Base-by-base conservation (phyloP, 208 protist species). In the Leishmania aethiopica region DNA sequence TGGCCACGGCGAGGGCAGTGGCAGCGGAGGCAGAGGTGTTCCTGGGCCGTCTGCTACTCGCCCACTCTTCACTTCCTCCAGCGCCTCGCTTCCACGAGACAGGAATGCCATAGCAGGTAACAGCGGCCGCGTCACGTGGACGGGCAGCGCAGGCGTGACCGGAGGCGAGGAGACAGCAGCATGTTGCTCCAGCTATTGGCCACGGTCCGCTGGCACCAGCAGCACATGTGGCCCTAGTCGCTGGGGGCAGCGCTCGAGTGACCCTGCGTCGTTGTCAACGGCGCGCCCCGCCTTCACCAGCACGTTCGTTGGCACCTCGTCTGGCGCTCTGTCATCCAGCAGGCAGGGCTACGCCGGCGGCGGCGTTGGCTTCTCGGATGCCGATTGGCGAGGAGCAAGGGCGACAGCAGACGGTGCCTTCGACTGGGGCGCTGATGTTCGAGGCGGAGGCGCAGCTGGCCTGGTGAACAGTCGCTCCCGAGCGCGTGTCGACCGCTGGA, bases 381-480 rank as follows among this genome's bases (percentile, higher is more conserved):
- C 59, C 0, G 73, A 79, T 55, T 79, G 78, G 78, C 71, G 73
- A 32, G 73, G 82, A 22, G 74, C 55, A 64, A 67, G 10, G 15
- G 11, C 42, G 1, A 66, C 64, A 10, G 51, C 60, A 17, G 49
- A 0, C 25, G 40, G 40, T 35, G 17, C 10, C 42, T n/a, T 49
- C 17, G 67, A 11, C 17, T 25, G 45, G 70, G 70, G 40, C n/a
- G 45, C 19, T 32, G 45, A 55, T 53, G 45, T 10, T 74, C 22
- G 60, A 37, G 51, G 25, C 2, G 40, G 40, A 28, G 4, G 37
- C 19, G 22, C 47, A 1, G 77, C 32, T 32, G 83, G 83, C 3
- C 75, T 86, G 1, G 83, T 86, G 22, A 77, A 75, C 57, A 86
- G 83, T 69, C 83, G 83, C 75, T 83, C 78, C 19, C 72, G 83